Evolutionary conservation across 192 early-diverging fungal genomes (phyloP), one percentile per base, ranked within the genome.

Genomic region (Coemansia reversa): DNA sequence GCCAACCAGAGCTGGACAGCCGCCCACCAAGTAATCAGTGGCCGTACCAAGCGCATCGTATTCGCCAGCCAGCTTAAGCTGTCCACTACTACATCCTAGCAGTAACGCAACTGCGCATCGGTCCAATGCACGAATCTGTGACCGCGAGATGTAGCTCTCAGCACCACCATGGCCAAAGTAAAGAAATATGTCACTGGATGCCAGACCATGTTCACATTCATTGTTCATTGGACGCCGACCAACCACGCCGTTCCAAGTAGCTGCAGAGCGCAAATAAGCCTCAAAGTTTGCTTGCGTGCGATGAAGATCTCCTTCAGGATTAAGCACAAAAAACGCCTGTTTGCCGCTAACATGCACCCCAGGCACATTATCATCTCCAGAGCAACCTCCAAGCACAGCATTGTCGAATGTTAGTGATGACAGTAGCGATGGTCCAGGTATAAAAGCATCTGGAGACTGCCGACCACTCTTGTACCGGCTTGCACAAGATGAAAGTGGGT

Each of bases 141-240:
- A 65, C 0, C 90, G 87, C 11, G 83, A 68, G 25, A 94, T 82
- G 66, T 93, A 94, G 51, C 85, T 80, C 70, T 98, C 95, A 0
- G 90, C 95, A 5, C 93, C 91, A 48, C 94, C 92, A 75, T 99
- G 97, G 11, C 96, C 97, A 85, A 97, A 93, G 73, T 98, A 94
- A 76, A 94, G 32, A 49, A 90, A 89, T 30, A 93, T 56, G 48
- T 88, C 83, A 39, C 82, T 76, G 8, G 82, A 63, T 6, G 65
- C 61, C 12, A 98, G 70, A 0, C 81, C 87, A 27, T 83, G 58
- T 50, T 79, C 81, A 42, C 84, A 86, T 54, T 94, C 87, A 24
- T 83, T 58, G 54, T 88, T 86, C 60, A 84, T 70, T 0, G 96
- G 97, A 5, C 78, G 68, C 1, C 81, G 65, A 0, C 90, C 90